Conservation (phyloP, 2,329 filamentous ascomycete species). For the Arthroderma uncinatum region DNA sequence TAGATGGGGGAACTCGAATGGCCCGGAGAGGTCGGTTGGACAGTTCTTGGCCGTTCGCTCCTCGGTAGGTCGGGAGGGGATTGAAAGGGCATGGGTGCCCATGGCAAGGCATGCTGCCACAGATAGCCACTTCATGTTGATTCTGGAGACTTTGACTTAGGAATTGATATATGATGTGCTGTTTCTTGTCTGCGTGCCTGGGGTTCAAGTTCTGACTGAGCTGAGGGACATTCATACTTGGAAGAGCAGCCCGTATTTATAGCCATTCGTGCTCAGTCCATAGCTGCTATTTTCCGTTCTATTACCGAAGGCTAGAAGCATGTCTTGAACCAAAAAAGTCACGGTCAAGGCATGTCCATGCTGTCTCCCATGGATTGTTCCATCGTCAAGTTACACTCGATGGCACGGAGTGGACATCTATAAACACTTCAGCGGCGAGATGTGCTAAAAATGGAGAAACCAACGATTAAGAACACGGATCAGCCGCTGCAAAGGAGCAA, state of each 20-base stretch:
- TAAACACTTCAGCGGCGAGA: not conserved
- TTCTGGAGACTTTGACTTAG: not conserved
- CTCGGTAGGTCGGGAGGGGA: conserved; percentile 1
- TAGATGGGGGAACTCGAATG: conserved; percentile 49
- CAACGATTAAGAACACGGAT: not conserved
- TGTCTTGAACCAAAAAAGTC: conserved; percentile 2
- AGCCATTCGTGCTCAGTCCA: not conserved
- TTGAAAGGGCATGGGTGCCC: conserved; percentile 9
- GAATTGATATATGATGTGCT: not conserved
- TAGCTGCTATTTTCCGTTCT: not conserved
- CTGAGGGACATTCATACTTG: not conserved
- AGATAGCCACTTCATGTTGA: conserved; percentile 12
- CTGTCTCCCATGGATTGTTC: not conserved
- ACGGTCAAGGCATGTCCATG: not conserved
- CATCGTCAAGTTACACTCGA: conserved; percentile 3
- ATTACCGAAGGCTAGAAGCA: not conserved
- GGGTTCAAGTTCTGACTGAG: not conserved
- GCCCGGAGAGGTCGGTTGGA: conserved; percentile 36
- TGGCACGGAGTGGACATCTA: not conserved
- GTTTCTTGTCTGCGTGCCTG: not conserved
- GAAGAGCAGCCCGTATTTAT: not conserved
- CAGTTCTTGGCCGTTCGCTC: conserved; percentile 24
- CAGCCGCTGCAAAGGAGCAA: not conserved
- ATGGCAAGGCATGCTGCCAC: conserved; percentile 8
- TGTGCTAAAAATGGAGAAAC: not conserved